A percentile compares a stretch with the other conserved stretches of the same genome.
phyloP scores from a whole-genome alignment of 129 eudicot genomes.

The Centaurea solstitialis region DNA sequence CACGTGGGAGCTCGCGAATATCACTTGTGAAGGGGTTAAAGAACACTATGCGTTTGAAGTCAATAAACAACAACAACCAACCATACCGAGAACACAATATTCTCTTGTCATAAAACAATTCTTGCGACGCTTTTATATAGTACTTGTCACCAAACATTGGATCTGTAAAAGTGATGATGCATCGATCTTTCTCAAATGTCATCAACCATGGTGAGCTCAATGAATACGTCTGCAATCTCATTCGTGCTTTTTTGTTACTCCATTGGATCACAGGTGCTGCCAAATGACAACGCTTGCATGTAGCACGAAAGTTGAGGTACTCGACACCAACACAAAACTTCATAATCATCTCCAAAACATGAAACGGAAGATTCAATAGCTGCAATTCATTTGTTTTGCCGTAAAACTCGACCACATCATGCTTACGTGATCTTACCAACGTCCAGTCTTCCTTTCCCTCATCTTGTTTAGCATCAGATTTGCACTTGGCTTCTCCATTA shows the following conservation, averaged over 20 bases:
- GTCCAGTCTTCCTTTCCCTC: background rate
- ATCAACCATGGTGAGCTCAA: slow-evolving; percentile 28
- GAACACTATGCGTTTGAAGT: background rate
- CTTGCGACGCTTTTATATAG: background rate
- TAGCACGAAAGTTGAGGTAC: slow-evolving; percentile 25
- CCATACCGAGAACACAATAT: slow-evolving; percentile 18
- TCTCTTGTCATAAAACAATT: background rate
- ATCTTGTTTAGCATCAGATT: background rate
- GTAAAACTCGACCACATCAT: background rate
- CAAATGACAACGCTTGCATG: background rate
- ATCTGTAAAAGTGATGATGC: slow-evolving; percentile 14
- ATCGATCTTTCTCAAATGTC: background rate
- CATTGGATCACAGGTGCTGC: slow-evolving; percentile 12
- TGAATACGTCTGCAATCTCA: slow-evolving; percentile 12
- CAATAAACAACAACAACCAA: background rate
- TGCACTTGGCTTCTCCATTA: slow-evolving; percentile 1
- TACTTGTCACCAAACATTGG: slow-evolving; percentile 22
- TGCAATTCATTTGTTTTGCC: background rate
- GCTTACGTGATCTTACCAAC: background rate
- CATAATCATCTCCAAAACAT: slow-evolving; percentile 4
- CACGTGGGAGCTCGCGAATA: slow-evolving; percentile 2
- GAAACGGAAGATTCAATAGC: background rate
- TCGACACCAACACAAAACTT: background rate
- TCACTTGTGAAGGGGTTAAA: slow-evolving; percentile 27
- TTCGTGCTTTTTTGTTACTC: background rate